Evolutionary conservation across 495 filamentous ascomycete species (phyloP).

Genomic region (Talaromyces liani): DNA sequence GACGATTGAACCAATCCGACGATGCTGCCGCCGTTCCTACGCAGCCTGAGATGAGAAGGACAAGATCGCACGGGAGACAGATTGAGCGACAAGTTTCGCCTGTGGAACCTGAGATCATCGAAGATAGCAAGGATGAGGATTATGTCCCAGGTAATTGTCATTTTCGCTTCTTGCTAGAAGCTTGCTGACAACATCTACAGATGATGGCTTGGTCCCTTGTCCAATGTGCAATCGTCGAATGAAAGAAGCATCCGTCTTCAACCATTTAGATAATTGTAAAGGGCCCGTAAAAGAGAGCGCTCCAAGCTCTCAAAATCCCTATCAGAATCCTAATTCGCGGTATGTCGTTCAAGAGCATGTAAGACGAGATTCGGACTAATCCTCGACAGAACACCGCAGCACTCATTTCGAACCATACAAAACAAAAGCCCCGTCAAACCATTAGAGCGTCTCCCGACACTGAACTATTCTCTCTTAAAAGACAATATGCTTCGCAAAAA

Average conservation of each 20-base stretch:
- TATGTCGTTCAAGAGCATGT: slow-evolving; percentile 16
- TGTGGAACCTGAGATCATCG: slow-evolving; percentile 21
- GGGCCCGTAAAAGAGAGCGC: slow-evolving; percentile 17
- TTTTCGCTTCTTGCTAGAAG: neutral
- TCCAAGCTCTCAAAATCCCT: slow-evolving; percentile 1
- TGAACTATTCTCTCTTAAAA: slow-evolving; percentile 76
- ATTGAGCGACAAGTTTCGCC: slow-evolving; percentile 9
- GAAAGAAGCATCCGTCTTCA: slow-evolving; percentile 64
- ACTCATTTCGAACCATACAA: neutral
- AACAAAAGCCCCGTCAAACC: slow-evolving; percentile 15
- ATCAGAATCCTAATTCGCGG: neutral
- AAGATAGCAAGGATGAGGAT: slow-evolving; percentile 35
- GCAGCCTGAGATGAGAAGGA: slow-evolving; percentile 26
- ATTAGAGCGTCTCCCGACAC: slow-evolving; percentile 58
- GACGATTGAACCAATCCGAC: slow-evolving; percentile 43
- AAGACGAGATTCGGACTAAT: neutral
- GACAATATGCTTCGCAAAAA: slow-evolving; percentile 72
- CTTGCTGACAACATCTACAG: slow-evolving; percentile 30
- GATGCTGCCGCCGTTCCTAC: slow-evolving; percentile 31
- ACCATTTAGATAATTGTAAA: slow-evolving; percentile 64
- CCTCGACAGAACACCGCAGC: slow-evolving; percentile 1
- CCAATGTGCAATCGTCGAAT: slow-evolving; percentile 73
- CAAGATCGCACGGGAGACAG: slow-evolving; percentile 29
- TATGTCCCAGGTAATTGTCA: slow-evolving; percentile 25
- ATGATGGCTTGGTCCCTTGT: slow-evolving; percentile 72